Evolutionary conservation across 345 rosid genomes (phyloP).

Genomic region (Gynandropsis gynandra): DNA sequence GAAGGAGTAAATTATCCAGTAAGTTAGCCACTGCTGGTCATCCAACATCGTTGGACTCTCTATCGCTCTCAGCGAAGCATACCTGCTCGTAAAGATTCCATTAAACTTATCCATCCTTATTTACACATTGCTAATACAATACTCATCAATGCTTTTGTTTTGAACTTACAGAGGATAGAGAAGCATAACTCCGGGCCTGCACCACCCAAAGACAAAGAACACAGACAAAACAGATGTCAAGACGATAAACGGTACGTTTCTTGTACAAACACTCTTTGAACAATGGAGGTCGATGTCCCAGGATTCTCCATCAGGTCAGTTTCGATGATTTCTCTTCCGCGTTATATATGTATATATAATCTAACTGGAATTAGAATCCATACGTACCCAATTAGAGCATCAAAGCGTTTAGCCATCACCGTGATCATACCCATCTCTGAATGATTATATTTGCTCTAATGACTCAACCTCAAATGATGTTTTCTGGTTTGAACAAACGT

Average conservation of each 20-base stretch:
- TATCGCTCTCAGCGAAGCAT: slow-evolving; percentile 81
- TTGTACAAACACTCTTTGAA: background rate
- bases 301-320: slow-evolving; percentile 64
- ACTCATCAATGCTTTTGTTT: background rate
- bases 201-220: background rate
- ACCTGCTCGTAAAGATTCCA: slow-evolving; percentile 34
- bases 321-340: background rate
- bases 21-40: slow-evolving; percentile 95
- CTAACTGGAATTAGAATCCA: background rate
- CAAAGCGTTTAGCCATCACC: slow-evolving; percentile 49
- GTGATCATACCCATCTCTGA: slow-evolving; percentile 48
- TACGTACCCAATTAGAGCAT: slow-evolving; percentile 56
- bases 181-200: slow-evolving; percentile 90
- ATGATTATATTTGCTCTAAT: background rate
- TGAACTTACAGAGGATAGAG: slow-evolving; percentile 77
- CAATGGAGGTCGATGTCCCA: slow-evolving; percentile 38
- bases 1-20: slow-evolving; percentile 88
- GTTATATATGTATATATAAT: too few species aligned
- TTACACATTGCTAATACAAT: background rate
- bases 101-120: background rate
- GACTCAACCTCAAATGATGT: background rate
- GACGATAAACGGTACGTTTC: background rate
- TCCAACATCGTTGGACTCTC: slow-evolving; percentile 78
- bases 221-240: background rate
- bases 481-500: slow-evolving; percentile 29